These are phyloP conservation scores for Dryadomyces sulphureus DNA, from an alignment of 2,329 filamentous ascomycete genomes.

Conservation along the genomic window DNA sequence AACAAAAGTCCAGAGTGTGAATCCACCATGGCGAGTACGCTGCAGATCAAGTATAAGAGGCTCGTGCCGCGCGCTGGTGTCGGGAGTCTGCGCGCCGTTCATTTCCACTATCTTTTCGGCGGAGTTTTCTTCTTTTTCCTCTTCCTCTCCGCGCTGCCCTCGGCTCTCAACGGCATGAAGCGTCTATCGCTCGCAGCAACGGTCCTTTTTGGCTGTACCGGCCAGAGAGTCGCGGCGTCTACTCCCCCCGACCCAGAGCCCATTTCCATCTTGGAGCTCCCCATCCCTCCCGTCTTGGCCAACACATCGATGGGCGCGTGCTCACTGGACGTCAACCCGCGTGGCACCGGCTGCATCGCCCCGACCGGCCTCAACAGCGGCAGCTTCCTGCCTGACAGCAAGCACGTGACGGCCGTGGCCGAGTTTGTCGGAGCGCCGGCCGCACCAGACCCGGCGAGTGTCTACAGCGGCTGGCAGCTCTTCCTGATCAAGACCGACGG, in stretches of 20 bases:
- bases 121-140: too few species aligned
- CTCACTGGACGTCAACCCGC: conserved; percentile 18
- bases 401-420: conserved; percentile 24
- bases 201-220: too few species aligned
- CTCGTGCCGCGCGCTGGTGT: too few species aligned
- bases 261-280: conserved; percentile 20
- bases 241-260: conserved; percentile 15
- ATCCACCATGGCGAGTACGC: too few species aligned
- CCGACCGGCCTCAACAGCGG: conserved; percentile 13
- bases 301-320: conserved; percentile 17
- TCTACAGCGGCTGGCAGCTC: conserved; percentile 25
- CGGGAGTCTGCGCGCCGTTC: too few species aligned
- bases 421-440: conserved; percentile 27
- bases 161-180: too few species aligned
- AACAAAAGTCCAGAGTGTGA: too few species aligned
- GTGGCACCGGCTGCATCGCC: conserved; percentile 22
- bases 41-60: too few species aligned
- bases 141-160: too few species aligned
- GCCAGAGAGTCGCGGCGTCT: too few species aligned
- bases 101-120: too few species aligned
- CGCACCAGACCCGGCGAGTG: conserved; percentile 22
- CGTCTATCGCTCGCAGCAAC: too few species aligned
- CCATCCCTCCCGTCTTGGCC: conserved; percentile 21
- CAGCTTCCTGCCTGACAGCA: conserved; percentile 26
- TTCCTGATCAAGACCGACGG: conserved; percentile 27